These are phyloP conservation scores for Saturnispora sanitii DNA, from an alignment of 805 yeast genomes.

Conservation along the genomic window DNA sequence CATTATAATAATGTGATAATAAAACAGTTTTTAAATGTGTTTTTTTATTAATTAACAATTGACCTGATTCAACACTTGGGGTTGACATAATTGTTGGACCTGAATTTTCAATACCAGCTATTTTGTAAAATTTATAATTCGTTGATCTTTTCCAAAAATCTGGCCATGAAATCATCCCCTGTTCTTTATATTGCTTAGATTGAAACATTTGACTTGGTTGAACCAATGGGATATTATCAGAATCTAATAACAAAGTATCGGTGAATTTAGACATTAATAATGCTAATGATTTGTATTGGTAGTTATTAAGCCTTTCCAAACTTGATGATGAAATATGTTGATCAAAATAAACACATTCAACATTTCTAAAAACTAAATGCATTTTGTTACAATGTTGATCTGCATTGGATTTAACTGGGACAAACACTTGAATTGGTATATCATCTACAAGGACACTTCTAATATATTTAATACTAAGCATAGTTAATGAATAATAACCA, in stretches of 20 bases:
- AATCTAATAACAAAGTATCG: conserved; percentile 32
- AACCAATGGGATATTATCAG: conserved; percentile 34
- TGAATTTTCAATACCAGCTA: conserved; percentile 32
- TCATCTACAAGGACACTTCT: conserved; percentile 20
- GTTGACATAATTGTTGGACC: conserved; percentile 31
- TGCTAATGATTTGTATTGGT: conserved; percentile 21
- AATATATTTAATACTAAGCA: conserved; percentile 24
- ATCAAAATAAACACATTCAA: conserved; percentile 36
- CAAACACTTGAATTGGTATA: conserved; percentile 40
- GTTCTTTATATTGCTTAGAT: conserved; percentile 35
- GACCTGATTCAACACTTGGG: conserved; percentile 64
- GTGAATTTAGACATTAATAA: conserved; percentile 34
- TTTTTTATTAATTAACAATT: conserved; percentile 50
- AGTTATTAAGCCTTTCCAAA: conserved; percentile 17
- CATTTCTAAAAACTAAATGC: conserved; percentile 27
- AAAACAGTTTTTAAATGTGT: conserved; percentile 49
- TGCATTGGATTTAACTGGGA: conserved; percentile 35
- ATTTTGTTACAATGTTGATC: conserved; percentile 34
- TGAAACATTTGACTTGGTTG: conserved; percentile 25
- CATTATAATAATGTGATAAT: conserved; percentile 54
- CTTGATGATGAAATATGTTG: conserved; percentile 22
- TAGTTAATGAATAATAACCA: conserved; percentile 24
- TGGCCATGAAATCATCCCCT: conserved; percentile 60
- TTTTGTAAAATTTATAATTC: conserved; percentile 44
- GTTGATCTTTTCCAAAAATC: conserved; percentile 63